Conservation (phyloP, 1,284 basidiomycete genomes). For the Trametes hirsuta region DNA sequence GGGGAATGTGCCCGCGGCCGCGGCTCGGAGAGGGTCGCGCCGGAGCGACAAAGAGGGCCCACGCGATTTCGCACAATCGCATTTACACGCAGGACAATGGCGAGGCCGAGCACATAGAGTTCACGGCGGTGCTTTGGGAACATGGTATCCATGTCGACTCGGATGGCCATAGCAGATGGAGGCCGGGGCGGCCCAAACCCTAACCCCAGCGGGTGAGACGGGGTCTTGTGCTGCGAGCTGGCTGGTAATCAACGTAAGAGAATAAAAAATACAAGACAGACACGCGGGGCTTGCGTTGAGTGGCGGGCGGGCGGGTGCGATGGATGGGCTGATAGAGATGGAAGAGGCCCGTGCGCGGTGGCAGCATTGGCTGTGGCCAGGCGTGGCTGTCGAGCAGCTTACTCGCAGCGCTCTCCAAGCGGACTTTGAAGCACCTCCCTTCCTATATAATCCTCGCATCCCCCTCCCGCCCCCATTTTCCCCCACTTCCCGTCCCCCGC, state of each 20-base stretch:
- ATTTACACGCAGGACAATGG: neutral
- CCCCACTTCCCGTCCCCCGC: slow-evolving; percentile 25
- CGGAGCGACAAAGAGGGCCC: neutral
- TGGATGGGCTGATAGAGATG: slow-evolving; percentile 2
- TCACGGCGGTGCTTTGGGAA: neutral
- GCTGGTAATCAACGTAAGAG: neutral
- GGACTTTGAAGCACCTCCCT: slow-evolving; percentile 37
- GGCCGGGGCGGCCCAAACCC: slow-evolving; percentile 9
- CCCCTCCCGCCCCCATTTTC: slow-evolving; percentile 24
- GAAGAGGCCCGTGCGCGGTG: slow-evolving; percentile 29
- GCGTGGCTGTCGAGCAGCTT: slow-evolving; percentile 23
- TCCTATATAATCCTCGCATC: slow-evolving; percentile 32
- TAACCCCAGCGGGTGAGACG: slow-evolving; percentile 10
- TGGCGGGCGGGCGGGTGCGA: neutral
- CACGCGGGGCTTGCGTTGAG: neutral
- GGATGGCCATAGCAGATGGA: slow-evolving; percentile 11
- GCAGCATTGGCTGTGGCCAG: slow-evolving; percentile 19
- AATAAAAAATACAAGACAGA: neutral
- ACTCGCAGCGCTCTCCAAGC: slow-evolving; percentile 33
- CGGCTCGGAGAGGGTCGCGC: neutral
- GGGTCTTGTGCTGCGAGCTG: neutral
- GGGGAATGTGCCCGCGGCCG: too few species aligned
- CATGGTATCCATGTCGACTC: slow-evolving; percentile 6
- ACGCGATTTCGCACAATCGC: neutral
- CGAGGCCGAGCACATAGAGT: neutral